These are phyloP conservation scores for Phytophthora niederhauseri DNA, from an alignment of 352 stramenopile genomes.

Conservation along the genomic window DNA sequence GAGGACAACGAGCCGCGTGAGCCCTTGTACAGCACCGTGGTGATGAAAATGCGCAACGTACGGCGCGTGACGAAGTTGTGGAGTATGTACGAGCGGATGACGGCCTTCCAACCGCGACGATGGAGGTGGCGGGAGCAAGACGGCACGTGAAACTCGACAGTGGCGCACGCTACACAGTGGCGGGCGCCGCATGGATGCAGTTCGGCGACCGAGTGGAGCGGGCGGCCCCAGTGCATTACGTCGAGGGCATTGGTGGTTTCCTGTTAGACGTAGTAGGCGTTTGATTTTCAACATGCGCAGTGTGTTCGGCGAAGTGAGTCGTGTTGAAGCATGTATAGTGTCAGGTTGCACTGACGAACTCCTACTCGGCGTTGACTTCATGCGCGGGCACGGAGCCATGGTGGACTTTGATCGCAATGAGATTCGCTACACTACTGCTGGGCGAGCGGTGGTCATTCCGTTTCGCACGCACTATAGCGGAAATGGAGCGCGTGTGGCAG, in stretches of 20 bases:
- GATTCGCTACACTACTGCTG: neutral
- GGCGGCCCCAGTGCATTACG: neutral
- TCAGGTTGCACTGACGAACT: neutral
- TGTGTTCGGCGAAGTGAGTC: neutral
- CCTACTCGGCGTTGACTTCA: neutral
- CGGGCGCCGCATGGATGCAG: conserved; percentile 9
- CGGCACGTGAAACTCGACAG: conserved; percentile 14
- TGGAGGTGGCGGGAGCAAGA: neutral
- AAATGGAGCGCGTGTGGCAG: neutral
- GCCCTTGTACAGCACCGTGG: neutral
- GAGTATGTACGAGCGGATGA: conserved; percentile 3
- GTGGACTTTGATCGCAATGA: neutral
- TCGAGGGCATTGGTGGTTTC: conserved; percentile 12
- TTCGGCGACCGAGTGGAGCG: neutral
- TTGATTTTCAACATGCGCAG: neutral
- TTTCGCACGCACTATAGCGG: neutral
- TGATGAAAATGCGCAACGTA: neutral
- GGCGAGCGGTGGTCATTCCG: neutral
- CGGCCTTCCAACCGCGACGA: neutral
- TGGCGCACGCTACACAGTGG: neutral
- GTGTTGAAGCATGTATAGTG: neutral
- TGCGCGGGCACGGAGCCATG: neutral
- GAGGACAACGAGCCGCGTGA: neutral
- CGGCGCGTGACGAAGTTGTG: neutral
- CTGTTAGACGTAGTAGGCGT: conserved; percentile 8